Conservation (phyloP, 805 yeast species). For the Saccharomyces eubayanus region DNA sequence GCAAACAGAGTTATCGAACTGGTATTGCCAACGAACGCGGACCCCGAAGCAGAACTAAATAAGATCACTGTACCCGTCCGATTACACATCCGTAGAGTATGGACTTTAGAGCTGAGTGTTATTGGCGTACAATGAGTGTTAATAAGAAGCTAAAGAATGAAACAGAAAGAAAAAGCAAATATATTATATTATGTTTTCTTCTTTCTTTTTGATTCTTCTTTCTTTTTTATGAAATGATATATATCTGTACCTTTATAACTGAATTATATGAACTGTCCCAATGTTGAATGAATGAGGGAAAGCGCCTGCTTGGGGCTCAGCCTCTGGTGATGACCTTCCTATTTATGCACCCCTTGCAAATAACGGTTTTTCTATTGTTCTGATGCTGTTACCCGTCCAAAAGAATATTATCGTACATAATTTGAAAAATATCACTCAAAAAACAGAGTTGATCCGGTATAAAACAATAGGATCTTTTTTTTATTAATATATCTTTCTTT, state of each 20-base stretch:
- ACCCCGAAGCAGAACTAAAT: conserved; percentile 9
- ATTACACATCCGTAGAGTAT: conserved; percentile 84
- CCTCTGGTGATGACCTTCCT: not conserved
- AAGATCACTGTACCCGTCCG: conserved; percentile 40
- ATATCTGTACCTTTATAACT: not conserved
- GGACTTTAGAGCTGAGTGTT: conserved; percentile 92
- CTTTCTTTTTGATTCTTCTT: not conserved
- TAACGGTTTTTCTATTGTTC: not conserved
- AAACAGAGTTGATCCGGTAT: not conserved
- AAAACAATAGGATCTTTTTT: not conserved
- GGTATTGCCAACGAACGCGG: conserved; percentile 10
- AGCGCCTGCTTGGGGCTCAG: not conserved
- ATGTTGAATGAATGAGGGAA: not conserved
- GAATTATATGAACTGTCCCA: not conserved
- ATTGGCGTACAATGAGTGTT: conserved; percentile 54
- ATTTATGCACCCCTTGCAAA: not conserved
- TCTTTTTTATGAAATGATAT: not conserved
- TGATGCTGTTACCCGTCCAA: not conserved
- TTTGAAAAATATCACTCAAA: not conserved
- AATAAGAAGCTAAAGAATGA: not conserved
- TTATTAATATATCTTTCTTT: not conserved
- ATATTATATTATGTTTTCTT: not conserved
- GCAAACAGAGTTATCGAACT: conserved; percentile 7
- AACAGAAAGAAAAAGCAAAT: not conserved
- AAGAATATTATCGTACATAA: not conserved